phyloP scores from a whole-genome alignment of 2,329 filamentous ascomycete genomes.

The Lachnellula cervina region DNA sequence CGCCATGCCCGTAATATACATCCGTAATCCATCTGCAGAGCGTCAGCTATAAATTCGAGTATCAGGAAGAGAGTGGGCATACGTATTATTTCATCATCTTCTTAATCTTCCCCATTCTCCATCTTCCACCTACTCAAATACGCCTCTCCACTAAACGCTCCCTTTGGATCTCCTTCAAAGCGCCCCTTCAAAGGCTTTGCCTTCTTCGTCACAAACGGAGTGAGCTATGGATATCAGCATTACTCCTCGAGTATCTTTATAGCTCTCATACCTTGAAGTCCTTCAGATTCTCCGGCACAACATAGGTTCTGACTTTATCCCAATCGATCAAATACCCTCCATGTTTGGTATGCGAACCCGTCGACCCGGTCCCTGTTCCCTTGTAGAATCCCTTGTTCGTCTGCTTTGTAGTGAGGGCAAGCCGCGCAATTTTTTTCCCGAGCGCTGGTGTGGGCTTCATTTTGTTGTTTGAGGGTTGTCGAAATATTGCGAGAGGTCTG shows the following conservation, averaged over 20 bases:
- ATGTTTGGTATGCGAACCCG: slow-evolving; percentile 78
- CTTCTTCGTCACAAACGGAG: slow-evolving; percentile 67
- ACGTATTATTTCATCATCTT: background rate
- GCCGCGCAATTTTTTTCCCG: slow-evolving; percentile 64
- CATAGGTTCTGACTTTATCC: slow-evolving; percentile 85
- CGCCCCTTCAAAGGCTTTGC: slow-evolving; percentile 49
- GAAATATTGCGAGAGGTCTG: background rate
- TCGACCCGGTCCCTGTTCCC: slow-evolving; percentile 81
- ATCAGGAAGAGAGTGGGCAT: background rate
- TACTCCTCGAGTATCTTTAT: background rate
- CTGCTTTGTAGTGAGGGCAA: slow-evolving; percentile 85
- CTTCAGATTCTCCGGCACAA: slow-evolving; percentile 64
- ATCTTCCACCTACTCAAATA: slow-evolving; percentile 64
- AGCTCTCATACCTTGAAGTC: slow-evolving; percentile 61
- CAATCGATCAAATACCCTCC: slow-evolving; percentile 83
- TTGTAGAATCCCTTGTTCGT: slow-evolving; percentile 96
- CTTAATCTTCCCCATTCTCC: slow-evolving; percentile 52
- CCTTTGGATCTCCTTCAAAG: slow-evolving; percentile 47
- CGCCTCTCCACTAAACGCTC: slow-evolving; percentile 55
- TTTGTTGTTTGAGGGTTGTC: background rate
- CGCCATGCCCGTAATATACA: slow-evolving; percentile 13
- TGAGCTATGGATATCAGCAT: slow-evolving; percentile 53
- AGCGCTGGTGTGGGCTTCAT: slow-evolving; percentile 69
- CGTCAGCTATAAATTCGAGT: background rate
- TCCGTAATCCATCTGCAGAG: background rate